phyloP scores from a whole-genome alignment of 805 yeast species.

The Saitoella complicata region DNA sequence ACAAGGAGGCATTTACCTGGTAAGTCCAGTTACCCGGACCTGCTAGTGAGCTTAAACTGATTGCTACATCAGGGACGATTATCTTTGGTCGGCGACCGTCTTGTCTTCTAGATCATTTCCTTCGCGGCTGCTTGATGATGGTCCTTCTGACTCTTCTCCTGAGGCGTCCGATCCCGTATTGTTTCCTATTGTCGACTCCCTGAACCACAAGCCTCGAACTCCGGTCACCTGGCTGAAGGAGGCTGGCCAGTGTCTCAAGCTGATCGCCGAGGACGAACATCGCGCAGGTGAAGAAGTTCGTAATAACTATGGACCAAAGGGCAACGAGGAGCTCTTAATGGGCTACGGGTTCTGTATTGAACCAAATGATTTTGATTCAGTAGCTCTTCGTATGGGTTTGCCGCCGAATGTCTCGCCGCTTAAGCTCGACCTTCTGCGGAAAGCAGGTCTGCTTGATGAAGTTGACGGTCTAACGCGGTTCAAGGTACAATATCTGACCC shows the following conservation, averaged over 20 bases:
- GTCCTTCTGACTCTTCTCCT: conserved; percentile 19
- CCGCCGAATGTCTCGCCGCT: not conserved
- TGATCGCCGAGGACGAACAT: conserved; percentile 19
- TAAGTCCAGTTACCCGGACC: conserved; percentile 1
- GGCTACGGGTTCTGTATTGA: conserved; percentile 66
- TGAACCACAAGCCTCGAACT: conserved; percentile 52
- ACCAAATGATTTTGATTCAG: conserved; percentile 36
- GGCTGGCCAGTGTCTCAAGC: conserved; percentile 9
- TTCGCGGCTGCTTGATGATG: conserved; percentile 31
- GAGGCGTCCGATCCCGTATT: conserved; percentile 37
- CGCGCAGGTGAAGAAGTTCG: conserved; percentile 36
- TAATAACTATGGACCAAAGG: conserved; percentile 78
- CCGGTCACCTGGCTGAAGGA: conserved; percentile 45
- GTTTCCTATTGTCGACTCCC: conserved; percentile 59
- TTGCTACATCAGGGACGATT: conserved; percentile 19
- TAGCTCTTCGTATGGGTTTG: conserved; percentile 39
- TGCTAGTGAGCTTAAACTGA: conserved; percentile 1
- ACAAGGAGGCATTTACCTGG: conserved; percentile 8
- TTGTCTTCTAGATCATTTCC: conserved; percentile 75
- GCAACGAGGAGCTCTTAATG: conserved; percentile 64
- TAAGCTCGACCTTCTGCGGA: no score
- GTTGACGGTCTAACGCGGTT: no score
- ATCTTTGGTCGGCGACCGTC: conserved; percentile 59
- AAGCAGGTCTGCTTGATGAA: no score
- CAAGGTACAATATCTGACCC: no score